Evolutionary conservation across 2,329 filamentous ascomycete species (phyloP).

Genomic region (Tolypocladium nubicola): DNA sequence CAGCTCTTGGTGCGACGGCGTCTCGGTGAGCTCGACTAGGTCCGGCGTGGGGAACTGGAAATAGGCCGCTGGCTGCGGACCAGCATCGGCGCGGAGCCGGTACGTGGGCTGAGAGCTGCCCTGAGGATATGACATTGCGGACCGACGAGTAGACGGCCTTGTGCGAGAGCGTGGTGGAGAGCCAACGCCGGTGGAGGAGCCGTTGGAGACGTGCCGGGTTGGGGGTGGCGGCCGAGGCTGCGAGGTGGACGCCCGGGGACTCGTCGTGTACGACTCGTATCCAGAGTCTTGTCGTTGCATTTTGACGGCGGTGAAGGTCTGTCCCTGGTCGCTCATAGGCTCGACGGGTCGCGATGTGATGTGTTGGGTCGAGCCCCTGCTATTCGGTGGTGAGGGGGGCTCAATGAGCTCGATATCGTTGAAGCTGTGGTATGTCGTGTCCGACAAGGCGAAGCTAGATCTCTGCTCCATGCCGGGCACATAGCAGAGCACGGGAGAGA

Average conservation of each 20-base stretch:
- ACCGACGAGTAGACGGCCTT: slow-evolving; percentile 30
- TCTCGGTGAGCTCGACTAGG: slow-evolving; percentile 17
- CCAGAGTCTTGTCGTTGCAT: slow-evolving; percentile 50
- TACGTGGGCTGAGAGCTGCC: slow-evolving; percentile 21
- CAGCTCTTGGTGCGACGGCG: slow-evolving; percentile 1
- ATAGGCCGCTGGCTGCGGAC: slow-evolving; percentile 25
- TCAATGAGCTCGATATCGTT: slow-evolving; percentile 38
- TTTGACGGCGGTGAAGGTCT: slow-evolving; percentile 20
- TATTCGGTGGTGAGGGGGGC: slow-evolving; percentile 13
- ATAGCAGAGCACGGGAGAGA: neutral
- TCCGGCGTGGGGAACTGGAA: slow-evolving; percentile 41
- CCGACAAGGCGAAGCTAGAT: slow-evolving; percentile 25
- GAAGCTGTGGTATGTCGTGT: slow-evolving; percentile 45
- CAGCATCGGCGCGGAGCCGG: slow-evolving; percentile 21
- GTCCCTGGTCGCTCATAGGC: neutral
- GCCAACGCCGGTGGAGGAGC: slow-evolving; percentile 13
- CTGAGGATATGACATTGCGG: slow-evolving; percentile 24
- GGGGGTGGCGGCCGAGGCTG: slow-evolving; percentile 16
- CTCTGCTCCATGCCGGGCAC: slow-evolving; percentile 4
- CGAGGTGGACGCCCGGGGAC: slow-evolving; percentile 26
- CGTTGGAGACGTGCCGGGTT: slow-evolving; percentile 22
- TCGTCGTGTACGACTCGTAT: slow-evolving; percentile 38
- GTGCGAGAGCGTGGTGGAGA: slow-evolving; percentile 21
- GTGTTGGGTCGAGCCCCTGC: slow-evolving; percentile 5
- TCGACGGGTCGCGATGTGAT: slow-evolving; percentile 1